Base-by-base conservation (phyloP, 2,329 filamentous ascomycete genomes). In the Ilyonectria sp. region DNA sequence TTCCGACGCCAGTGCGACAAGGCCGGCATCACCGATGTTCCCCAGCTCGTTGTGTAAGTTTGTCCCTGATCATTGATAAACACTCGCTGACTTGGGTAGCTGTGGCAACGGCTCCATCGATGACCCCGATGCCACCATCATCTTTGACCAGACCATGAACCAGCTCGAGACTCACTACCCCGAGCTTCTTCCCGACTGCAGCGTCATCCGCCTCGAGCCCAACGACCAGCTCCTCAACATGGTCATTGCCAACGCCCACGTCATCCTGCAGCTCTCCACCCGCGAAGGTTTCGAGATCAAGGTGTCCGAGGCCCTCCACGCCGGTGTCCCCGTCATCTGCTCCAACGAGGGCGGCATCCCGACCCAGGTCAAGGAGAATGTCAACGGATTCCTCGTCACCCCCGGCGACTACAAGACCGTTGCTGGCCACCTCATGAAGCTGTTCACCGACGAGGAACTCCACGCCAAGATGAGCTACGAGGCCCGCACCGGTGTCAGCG, bases 271-370 rank as follows among this genome's bases (percentile, higher is more conserved):
- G 79, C 88, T 96, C 6, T 95, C 92, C 3, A 94, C 91, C 0
- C 89, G 92, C 40, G 93, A 96, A 77, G 93, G 93, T 0, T 96
- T 96, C 74, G 93, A 96, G 80, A 91, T 96, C 74, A 96, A 96
- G 80, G 93, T 96, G 6, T 94, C 92, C 0, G 94, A 96, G 80
- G 93, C 92, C 1, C 85, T 95, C 23, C 93, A 95, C 76, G 93
- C 94, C 50, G 93, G 93, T 15, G 89, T 92, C 2, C 93, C 93
- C 1, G 87, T 94, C 74, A 94, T 96, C 69, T 92, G 91, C 3
- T 93, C 92, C 1, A 85, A 86, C 21, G 90, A 91, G 1, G 93
- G 93, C n/a, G 93, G 93, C 11, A 95, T 96, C 60, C 93, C 93
- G 1, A 84, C 95, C 5, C 93, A 96, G 78, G 87, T 96, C 63